Evolutionary conservation across 2,329 filamentous ascomycete species (phyloP), one percentile per base, ranked within the genome.

Genomic region (Calonectria hawksworthii): DNA sequence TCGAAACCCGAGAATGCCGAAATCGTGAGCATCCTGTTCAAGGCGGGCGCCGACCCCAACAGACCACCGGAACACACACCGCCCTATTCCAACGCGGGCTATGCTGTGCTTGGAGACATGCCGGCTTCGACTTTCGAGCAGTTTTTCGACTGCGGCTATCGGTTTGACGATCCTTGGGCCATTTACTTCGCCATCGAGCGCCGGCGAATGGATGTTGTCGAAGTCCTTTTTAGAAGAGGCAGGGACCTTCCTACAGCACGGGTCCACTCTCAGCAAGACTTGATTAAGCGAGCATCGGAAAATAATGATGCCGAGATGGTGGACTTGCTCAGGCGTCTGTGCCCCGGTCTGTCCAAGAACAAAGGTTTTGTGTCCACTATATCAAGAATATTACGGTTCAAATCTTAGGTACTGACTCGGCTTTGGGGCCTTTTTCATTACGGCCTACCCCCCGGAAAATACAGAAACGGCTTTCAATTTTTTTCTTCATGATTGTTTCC

Each of bases 31-130:
- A n/a, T 52, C 65, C 50, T 68, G 5, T 47, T 68, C n/a, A 38
- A 38, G n/a, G 13, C 28, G 18, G 65, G 65, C n/a, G 65, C 65
- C 38, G 65, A 68, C 65, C 65, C 65, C 8, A 68, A 68, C 34
- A 54, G 32, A n/a, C 26, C 26, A 6, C 23, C 65, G 4, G 44
- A 68, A 21, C 65, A 68, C 30, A 68, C 44, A n/a, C 65, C 44
- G 11, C 65, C 65, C 18, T 68, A 23, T 18, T 68, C 65, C 44
- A 68, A 68, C 30, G 41, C 47, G 3, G 61, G 36, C 5, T 65
- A 65, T 11, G 63, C 63, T 13, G 63, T 66, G 16, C 5, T 23
- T 4, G 63, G 63, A 66, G 63, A 23, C 14, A 44, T 66, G 63
- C 63, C 63, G 26, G 36, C 26, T 16, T 66, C 63, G 11, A 66